Base-by-base conservation (phyloP, 331 rosid genomes). In the Acacia concinna region DNA sequence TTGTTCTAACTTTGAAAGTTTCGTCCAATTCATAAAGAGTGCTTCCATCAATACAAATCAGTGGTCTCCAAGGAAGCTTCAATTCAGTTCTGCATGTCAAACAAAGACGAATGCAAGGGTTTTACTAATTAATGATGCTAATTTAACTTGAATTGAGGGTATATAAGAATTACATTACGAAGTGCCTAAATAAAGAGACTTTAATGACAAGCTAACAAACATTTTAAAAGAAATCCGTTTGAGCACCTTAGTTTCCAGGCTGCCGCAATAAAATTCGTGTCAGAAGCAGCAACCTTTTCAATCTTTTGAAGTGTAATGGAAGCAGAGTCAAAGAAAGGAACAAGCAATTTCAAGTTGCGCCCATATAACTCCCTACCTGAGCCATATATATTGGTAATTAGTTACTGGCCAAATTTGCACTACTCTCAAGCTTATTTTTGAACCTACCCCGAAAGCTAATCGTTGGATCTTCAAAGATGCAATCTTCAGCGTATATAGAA, bases 1-100 rank as follows among this genome's bases (percentile, higher is more conserved):
- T 51, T 21, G 70, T 68, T 67, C 89, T 83, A 59, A 90, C 97
- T 80, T 84, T 90, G 81, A 88, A 82, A 54, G 84, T 71, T 40
- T 82, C 81, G 56, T 92, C 84, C 67, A 91, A 83, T 82, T 92
- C 97, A 41, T 94, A 94, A 13, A 75, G 57, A 60, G 97, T 92
- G 69, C 87, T 90, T 86, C 97, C 98, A 56, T 88, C 86, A 18
- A 92, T 88, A 67, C 85, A 84, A 78, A 91, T 91, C 63, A 89
- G 86, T 63, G 98, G 98, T 79, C 89, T 91, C 98, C 98, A 91
- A n/a, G 97, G 98, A 77, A 94, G 95, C 80, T 89, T 92, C 49
- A 92, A 85, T 84, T 88, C 84, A 68, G 97, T 94, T 89, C 98
- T 94, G 89, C 88, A 83, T 80, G 62, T 60, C 75, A 76, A 63